phyloP scores from a whole-genome alignment of 208 protist genomes.

The Acanthamoeba divionensis region DNA sequence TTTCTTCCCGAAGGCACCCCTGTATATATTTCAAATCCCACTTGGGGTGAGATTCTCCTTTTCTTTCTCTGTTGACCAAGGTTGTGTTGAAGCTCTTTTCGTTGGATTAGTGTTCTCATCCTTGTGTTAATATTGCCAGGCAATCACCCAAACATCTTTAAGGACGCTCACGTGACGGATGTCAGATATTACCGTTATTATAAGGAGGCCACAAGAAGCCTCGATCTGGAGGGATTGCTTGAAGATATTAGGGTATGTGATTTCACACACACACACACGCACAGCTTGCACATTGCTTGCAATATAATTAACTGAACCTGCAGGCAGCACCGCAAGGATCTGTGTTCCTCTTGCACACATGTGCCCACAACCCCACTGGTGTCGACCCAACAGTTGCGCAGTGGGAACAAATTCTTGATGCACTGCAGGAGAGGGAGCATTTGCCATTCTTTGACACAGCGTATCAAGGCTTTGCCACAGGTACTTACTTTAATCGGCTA shows the following conservation, averaged over 20 bases:
- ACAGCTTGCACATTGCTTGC: background rate
- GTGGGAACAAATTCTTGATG: constrained; percentile 91
- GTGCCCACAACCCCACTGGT: constrained; percentile 98
- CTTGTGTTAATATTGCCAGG: background rate
- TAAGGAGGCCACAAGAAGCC: constrained; percentile 40
- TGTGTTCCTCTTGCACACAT: constrained; percentile 95
- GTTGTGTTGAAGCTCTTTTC: too few relatives aligned
- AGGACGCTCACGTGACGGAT: constrained; percentile 63
- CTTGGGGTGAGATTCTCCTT: constrained; percentile 74
- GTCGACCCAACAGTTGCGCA: constrained; percentile 93
- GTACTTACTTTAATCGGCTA: constrained; percentile 90
- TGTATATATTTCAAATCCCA: constrained; percentile 82
- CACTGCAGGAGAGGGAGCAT: constrained; percentile 77
- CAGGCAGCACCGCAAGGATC: constrained; percentile 76
- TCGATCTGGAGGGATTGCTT: constrained; percentile 79
- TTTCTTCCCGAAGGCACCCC: constrained; percentile 60
- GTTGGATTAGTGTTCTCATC: background rate
- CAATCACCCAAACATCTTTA: constrained; percentile 77
- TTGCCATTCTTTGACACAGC: constrained; percentile 94
- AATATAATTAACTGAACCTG: constrained; percentile 50
- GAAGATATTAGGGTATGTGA: constrained; percentile 63
- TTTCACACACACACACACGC: too few relatives aligned
- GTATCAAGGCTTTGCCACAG: constrained; percentile 90
- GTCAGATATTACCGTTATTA: constrained; percentile 74
- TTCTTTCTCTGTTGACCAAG: too few relatives aligned